These are phyloP conservation scores for Arachnomyces sp. DNA, from an alignment of 2,329 filamentous ascomycete genomes.

Conservation along the genomic window DNA sequence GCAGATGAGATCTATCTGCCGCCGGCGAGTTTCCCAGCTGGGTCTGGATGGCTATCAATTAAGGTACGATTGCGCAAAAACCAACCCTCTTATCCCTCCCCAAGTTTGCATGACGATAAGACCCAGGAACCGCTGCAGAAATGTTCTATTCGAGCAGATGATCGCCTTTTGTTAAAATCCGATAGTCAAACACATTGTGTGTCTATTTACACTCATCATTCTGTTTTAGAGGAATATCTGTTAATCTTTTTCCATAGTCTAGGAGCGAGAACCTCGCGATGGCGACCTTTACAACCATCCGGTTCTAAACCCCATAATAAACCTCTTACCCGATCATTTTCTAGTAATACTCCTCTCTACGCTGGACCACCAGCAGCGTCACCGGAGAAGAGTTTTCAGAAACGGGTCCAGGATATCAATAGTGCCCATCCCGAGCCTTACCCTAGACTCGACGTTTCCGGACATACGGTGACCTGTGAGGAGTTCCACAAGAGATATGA, in stretches of 20 bases:
- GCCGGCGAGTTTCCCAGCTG: constrained; percentile 27
- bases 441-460: constrained; percentile 27
- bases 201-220: no score
- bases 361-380: constrained; percentile 22
- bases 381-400: constrained; percentile 26
- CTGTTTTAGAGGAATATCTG: background rate
- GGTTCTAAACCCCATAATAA: no score
- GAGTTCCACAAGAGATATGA: constrained; percentile 33
- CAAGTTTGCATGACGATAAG: no score
- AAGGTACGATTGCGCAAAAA: constrained; percentile 28
- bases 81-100: constrained; percentile 6
- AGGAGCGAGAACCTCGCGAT: no score
- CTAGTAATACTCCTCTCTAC: constrained; percentile 13
- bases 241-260: background rate
- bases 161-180: background rate
- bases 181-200: background rate
- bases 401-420: constrained; percentile 31
- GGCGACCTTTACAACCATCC: no score
- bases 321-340: no score
- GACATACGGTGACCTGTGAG: constrained; percentile 24
- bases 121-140: constrained; percentile 6
- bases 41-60: constrained; percentile 20
- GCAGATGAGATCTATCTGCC: constrained; percentile 35
- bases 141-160: constrained; percentile 7
- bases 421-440: constrained; percentile 30